phyloP scores from a whole-genome alignment of 495 filamentous ascomycete genomes.

The Chaetomium cochliodes region DNA sequence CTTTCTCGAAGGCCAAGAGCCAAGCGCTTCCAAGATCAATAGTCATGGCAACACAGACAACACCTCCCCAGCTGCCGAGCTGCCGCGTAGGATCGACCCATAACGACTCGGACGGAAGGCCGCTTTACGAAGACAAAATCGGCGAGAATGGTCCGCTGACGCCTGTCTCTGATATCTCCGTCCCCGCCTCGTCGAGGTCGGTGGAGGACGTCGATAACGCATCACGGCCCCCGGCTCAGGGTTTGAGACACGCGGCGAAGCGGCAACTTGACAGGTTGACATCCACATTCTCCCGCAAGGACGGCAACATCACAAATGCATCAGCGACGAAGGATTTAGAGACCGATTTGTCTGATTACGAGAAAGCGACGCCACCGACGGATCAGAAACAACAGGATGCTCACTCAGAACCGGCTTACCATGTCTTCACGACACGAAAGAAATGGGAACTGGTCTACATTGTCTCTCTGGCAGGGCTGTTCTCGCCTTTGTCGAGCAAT shows the following conservation, averaged over 20 bases:
- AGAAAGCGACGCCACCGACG: not conserved
- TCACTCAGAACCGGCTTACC: not conserved
- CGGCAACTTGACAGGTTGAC: not conserved
- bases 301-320: not conserved
- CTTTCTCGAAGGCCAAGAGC: not conserved
- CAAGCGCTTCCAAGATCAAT: not conserved
- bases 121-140: not conserved
- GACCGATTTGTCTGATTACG: not conserved
- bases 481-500: not conserved
- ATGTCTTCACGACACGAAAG: not conserved
- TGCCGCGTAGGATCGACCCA: not conserved
- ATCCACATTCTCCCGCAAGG: not conserved
- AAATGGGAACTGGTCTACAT: not conserved
- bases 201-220: not conserved
- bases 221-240: not conserved
- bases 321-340: not conserved
- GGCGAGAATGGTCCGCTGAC: not conserved
- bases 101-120: not conserved
- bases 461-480: not conserved
- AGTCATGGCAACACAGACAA: not conserved
- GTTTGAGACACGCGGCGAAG: not conserved
- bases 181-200: not conserved
- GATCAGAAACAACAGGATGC: not conserved
- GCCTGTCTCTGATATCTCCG: not conserved
- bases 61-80: not conserved